Evolutionary conservation across 192 early-diverging fungal genomes (phyloP).

Genomic region (Gigaspora rosea): DNA sequence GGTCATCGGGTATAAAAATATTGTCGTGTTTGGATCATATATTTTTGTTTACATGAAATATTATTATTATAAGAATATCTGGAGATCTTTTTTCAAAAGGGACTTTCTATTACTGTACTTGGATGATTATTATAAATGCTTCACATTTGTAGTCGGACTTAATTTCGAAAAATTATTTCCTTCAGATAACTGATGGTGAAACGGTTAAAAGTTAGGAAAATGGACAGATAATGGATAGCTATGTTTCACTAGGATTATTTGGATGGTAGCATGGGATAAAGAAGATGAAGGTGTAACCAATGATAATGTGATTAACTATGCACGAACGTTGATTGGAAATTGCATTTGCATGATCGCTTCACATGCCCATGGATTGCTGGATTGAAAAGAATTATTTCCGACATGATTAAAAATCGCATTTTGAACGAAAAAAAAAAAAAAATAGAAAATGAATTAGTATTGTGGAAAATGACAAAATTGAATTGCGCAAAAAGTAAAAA

Average conservation of each 20-base stretch:
- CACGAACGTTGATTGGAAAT: no score
- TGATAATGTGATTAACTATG: no score
- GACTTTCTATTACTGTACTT: background rate
- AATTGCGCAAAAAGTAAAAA: no score
- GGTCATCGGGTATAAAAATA: constrained; percentile 13
- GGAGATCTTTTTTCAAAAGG: background rate
- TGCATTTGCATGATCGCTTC: no score
- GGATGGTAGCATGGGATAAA: background rate
- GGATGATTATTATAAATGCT: constrained; percentile 1
- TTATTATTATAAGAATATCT: constrained; percentile 12
- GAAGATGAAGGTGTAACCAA: background rate
- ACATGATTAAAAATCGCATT: no score
- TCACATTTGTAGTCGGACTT: background rate
- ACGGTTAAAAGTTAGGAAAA: background rate
- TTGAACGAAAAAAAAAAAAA: no score
- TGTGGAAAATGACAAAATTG: no score
- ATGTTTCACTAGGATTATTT: background rate
- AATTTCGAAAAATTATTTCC: background rate
- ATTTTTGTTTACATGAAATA: background rate
- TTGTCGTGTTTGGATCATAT: background rate
- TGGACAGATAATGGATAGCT: constrained; percentile 1
- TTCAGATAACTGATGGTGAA: constrained; percentile 5
- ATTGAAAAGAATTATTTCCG: no score
- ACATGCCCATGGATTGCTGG: no score
- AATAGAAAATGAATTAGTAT: no score